phyloP scores from a whole-genome alignment of 768 basidiomycete genomes.

The Leccinum uliginosum region DNA sequence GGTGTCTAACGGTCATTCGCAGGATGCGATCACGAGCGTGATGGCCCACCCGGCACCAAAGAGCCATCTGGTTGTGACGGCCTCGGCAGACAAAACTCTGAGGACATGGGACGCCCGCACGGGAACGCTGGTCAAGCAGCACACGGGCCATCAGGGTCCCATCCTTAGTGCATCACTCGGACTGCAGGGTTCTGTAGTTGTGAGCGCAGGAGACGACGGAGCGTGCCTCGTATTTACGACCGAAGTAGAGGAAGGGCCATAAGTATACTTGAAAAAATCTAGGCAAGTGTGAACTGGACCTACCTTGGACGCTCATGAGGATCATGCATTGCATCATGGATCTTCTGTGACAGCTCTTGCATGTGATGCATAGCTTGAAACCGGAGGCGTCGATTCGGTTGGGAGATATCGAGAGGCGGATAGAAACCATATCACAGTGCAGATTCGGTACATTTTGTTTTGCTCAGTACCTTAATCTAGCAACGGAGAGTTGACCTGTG shows the following conservation, averaged over 20 bases:
- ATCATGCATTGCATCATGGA: too few relatives aligned
- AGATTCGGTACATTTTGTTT: too few relatives aligned
- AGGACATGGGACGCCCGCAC: conserved; percentile 92
- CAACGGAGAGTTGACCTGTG: too few relatives aligned
- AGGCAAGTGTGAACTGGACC: not conserved
- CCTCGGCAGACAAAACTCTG: conserved; percentile 81
- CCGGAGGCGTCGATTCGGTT: too few relatives aligned
- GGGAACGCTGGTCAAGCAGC: conserved; percentile 70
- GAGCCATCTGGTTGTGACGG: conserved; percentile 75
- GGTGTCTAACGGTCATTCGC: conserved; percentile 7
- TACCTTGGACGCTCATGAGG: too few relatives aligned
- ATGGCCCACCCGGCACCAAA: conserved; percentile 71
- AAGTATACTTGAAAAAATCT: not conserved
- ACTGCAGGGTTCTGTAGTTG: conserved; percentile 62
- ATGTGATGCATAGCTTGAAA: too few relatives aligned
- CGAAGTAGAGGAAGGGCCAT: conserved; percentile 29
- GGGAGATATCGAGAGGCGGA: too few relatives aligned
- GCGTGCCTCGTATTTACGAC: conserved; percentile 79
- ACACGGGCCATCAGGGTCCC: conserved; percentile 77
- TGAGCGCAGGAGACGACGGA: conserved; percentile 91
- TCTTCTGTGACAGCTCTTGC: too few relatives aligned
- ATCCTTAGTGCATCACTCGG: conserved; percentile 75
- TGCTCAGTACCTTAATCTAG: too few relatives aligned
- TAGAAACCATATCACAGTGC: too few relatives aligned
- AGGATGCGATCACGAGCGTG: conserved; percentile 88